Conservation (phyloP, 2,329 filamentous ascomycete species). For the Alternaria brassicicola region DNA sequence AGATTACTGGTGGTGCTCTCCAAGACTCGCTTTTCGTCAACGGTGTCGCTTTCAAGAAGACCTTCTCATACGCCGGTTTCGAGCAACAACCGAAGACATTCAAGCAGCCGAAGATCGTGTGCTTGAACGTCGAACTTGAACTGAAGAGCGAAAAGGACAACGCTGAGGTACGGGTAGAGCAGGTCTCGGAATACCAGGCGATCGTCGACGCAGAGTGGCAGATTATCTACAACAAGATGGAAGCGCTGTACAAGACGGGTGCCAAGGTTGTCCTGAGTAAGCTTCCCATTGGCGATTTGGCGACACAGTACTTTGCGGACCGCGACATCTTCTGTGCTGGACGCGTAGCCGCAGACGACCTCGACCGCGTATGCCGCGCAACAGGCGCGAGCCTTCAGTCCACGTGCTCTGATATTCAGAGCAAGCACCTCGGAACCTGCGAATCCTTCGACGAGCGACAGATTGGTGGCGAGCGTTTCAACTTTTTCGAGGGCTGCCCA, state of each 20-base stretch:
- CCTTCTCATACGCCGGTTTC: slow-evolving; percentile 97
- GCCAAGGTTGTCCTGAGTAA: slow-evolving; percentile 98
- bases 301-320: slow-evolving; percentile 97
- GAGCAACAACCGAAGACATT: slow-evolving; percentile 99
- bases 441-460: slow-evolving; percentile 92
- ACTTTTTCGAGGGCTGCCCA: slow-evolving; percentile 96
- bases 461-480: slow-evolving; percentile 96
- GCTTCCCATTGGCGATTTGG: slow-evolving; percentile 94
- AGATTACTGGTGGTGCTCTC: slow-evolving; percentile 93
- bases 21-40: slow-evolving; percentile 97
- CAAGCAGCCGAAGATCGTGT: slow-evolving; percentile 92
- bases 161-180: slow-evolving; percentile 95
- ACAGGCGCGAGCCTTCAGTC: slow-evolving; percentile 92
- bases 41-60: slow-evolving; percentile 99
- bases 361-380: slow-evolving; percentile 94
- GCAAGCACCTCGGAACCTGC: slow-evolving; percentile 89
- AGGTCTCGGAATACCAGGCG: slow-evolving; percentile 98
- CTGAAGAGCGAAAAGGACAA: slow-evolving; percentile 99
- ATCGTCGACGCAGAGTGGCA: slow-evolving; percentile 99
- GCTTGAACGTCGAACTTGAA: slow-evolving; percentile 96
- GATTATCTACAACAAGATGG: slow-evolving; percentile 99
- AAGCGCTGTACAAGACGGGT: slow-evolving; percentile 89
- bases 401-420: slow-evolving; percentile 92
- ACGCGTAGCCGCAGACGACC: slow-evolving; percentile 86
- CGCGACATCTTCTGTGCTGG: slow-evolving; percentile 98